Percentiles rank a stretch among this genome's conserved stretches.
These are phyloP conservation scores for Zizania latifolia DNA, from an alignment of 176 grass and related monocot genomes.

Conservation along the genomic window DNA sequence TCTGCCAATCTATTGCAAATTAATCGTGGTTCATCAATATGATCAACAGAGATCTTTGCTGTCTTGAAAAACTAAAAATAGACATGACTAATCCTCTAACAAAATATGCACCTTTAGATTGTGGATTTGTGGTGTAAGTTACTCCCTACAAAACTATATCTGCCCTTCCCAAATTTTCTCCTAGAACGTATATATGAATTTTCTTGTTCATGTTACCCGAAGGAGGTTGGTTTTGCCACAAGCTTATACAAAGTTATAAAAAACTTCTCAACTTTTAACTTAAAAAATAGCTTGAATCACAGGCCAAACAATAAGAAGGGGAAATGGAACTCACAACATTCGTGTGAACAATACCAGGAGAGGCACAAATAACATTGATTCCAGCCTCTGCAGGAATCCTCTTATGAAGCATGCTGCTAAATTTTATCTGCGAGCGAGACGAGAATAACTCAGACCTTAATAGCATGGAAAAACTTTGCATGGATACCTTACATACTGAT, in stretches of 20 bases:
- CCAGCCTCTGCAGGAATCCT: slow-evolving; percentile 85
- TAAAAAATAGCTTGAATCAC: neutral
- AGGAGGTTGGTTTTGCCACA: neutral
- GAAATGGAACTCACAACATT: slow-evolving; percentile 81
- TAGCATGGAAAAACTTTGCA: slow-evolving; percentile 25
- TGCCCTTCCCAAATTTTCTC: neutral
- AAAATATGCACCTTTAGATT: neutral
- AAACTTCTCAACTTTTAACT: neutral
- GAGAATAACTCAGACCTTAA: slow-evolving; percentile 3
- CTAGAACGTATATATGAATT: neutral
- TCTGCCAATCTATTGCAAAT: neutral
- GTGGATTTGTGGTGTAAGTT: too few species aligned
- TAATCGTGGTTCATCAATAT: neutral
- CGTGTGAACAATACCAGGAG: slow-evolving; percentile 86
- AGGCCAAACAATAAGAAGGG: neutral
- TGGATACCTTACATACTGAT: neutral
- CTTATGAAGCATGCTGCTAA: slow-evolving; percentile 95
- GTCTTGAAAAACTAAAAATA: neutral
- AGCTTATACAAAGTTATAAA: neutral
- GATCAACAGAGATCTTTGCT: neutral
- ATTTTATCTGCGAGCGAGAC: slow-evolving; percentile 60
- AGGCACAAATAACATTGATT: slow-evolving; percentile 55
- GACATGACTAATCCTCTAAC: neutral
- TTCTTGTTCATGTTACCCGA: neutral
- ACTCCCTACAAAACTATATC: neutral